These are phyloP conservation scores for Byssochlamys sp. DNA, from an alignment of 2,329 filamentous ascomycete species.

Conservation along the genomic window DNA sequence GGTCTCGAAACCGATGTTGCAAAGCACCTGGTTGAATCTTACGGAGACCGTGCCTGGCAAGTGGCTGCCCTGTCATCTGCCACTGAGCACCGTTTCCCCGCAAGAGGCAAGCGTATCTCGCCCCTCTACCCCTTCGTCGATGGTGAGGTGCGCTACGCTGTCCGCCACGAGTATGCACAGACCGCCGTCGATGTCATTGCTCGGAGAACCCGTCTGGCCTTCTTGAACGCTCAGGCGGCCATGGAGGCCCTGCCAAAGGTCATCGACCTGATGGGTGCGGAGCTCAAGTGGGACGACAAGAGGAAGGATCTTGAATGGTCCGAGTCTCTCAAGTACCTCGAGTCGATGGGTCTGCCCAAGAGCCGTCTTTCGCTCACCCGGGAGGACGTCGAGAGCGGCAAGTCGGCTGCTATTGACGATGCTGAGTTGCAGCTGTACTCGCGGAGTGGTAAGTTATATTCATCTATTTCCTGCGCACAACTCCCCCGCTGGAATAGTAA, in stretches of 20 bases:
- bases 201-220: constrained; percentile 72
- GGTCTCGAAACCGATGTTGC: constrained; percentile 86
- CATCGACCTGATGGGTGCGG: constrained; percentile 80
- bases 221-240: constrained; percentile 83
- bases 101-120: constrained; percentile 70
- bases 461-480: not conserved
- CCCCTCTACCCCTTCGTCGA: constrained; percentile 81
- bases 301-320: constrained; percentile 74
- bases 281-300: constrained; percentile 65
- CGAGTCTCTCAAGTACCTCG: constrained; percentile 52
- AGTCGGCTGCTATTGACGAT: constrained; percentile 36
- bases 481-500: not conserved
- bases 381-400: constrained; percentile 50
- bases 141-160: constrained; percentile 79
- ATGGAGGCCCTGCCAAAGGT: constrained; percentile 74
- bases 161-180: constrained; percentile 82
- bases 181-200: constrained; percentile 82
- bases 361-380: constrained; percentile 47
- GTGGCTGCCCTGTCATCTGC: constrained; percentile 71
- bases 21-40: constrained; percentile 75
- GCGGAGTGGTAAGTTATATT: constrained; percentile 30
- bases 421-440: constrained; percentile 32
- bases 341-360: constrained; percentile 54
- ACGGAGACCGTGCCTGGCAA: constrained; percentile 86
- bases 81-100: constrained; percentile 70